Conservation (phyloP, 2,329 filamentous ascomycete species). For the Bertia moriformis region DNA sequence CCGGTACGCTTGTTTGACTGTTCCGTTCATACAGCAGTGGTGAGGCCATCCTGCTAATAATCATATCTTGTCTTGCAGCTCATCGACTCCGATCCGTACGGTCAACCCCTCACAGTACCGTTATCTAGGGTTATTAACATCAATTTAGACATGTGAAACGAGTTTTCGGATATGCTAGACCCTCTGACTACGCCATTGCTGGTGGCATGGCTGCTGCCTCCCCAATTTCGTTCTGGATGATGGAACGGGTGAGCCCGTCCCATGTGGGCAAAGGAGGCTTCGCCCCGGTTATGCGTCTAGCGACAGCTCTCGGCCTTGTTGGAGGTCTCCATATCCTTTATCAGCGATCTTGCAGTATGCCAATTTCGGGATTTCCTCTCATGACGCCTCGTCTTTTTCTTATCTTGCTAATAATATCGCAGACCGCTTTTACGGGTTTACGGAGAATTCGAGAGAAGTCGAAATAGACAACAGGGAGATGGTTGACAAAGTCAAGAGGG, state of each 20-base stretch:
- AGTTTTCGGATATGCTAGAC: constrained; percentile 44
- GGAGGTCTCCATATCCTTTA: constrained; percentile 42
- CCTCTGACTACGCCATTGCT: constrained; percentile 39
- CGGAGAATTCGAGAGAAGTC: constrained; percentile 47
- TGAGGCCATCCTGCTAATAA: too few relatives aligned
- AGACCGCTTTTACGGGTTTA: constrained; percentile 53
- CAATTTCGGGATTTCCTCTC: not conserved
- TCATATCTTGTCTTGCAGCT: constrained; percentile 28
- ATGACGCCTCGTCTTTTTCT: not conserved
- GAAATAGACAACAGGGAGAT: constrained; percentile 58
- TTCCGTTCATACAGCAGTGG: too few relatives aligned
- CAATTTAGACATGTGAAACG: constrained; percentile 38
- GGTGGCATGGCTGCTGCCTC: constrained; percentile 31
- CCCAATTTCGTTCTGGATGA: constrained; percentile 39
- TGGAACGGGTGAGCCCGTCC: constrained; percentile 46
- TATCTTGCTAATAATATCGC: constrained; percentile 3
- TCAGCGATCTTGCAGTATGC: constrained; percentile 39
- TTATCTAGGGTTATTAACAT: constrained; percentile 6
- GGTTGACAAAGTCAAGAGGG: constrained; percentile 53
- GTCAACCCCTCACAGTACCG: constrained; percentile 5
- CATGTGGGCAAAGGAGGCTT: constrained; percentile 43
- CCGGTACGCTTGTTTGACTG: constrained; percentile 39
- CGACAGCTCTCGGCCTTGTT: constrained; percentile 32
- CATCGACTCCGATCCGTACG: constrained; percentile 56
- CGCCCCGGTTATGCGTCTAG: constrained; percentile 42